Percentiles rank a stretch among this genome's conserved stretches.
phyloP scores from a whole-genome alignment of 441 rosid genomes.

The Metrosideros polymorpha region DNA sequence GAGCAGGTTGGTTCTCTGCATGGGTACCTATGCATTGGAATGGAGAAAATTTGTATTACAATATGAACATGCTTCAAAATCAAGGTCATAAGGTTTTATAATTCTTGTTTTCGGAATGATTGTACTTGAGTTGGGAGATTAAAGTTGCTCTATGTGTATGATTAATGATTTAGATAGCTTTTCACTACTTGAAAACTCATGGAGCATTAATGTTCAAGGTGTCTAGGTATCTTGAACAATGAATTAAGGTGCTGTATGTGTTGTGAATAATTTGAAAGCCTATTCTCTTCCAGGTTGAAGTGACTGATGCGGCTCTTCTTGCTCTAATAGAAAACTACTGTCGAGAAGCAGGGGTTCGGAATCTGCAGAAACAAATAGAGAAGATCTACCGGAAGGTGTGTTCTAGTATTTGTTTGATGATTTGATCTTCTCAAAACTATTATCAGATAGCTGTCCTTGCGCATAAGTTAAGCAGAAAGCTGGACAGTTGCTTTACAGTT shows the following conservation, averaged over 20 bases:
- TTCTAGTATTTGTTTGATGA: background rate
- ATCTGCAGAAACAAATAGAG: conserved; percentile 98
- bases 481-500: background rate
- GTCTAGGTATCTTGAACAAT: background rate
- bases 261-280: background rate
- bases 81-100: background rate
- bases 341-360: conserved; percentile 98
- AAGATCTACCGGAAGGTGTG: conserved; percentile 97
- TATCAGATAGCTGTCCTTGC: background rate
- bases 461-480: background rate
- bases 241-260: background rate
- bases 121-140: background rate
- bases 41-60: background rate
- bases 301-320: conserved; percentile 91
- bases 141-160: background rate
- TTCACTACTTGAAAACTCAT: background rate
- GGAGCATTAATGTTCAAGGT: background rate
- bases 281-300: conserved; percentile 58
- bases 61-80: background rate
- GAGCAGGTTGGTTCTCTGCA: conserved; percentile 52
- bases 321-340: conserved; percentile 91
- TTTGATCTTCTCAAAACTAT: background rate
- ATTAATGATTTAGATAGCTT: background rate
- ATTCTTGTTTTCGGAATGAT: background rate
- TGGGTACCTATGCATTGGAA: background rate